These are phyloP conservation scores for Cicer arietinum DNA, from an alignment of 306 rosid species.

Conservation along the genomic window DNA sequence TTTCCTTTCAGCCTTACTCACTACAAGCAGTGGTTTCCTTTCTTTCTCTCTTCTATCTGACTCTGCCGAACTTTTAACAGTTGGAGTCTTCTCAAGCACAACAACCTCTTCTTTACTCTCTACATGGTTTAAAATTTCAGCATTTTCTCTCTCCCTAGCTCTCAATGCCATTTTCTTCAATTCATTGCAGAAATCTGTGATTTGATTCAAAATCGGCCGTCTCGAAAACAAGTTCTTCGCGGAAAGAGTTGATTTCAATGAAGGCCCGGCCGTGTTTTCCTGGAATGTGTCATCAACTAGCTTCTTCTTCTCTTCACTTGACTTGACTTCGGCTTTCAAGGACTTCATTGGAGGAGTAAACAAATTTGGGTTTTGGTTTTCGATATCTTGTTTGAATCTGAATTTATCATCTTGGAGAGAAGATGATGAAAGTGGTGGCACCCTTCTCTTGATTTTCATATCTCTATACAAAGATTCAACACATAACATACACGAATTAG, in stretches of 20 bases:
- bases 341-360: constrained; percentile 62
- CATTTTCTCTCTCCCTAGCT: constrained; percentile 66
- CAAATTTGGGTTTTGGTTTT: constrained; percentile 77
- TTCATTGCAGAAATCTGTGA: constrained; percentile 87
- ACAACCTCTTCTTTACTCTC: constrained; percentile 47
- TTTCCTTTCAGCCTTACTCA: constrained; percentile 56
- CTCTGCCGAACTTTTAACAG: constrained; percentile 49
- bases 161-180: constrained; percentile 71
- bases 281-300: constrained; percentile 44
- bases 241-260: constrained; percentile 77
- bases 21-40: constrained; percentile 67
- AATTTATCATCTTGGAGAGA: constrained; percentile 56
- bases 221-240: constrained; percentile 76
- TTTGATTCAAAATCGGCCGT: constrained; percentile 81
- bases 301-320: constrained; percentile 74
- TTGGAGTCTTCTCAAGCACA: constrained; percentile 43
- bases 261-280: constrained; percentile 50
- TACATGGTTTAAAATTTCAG: constrained; percentile 40
- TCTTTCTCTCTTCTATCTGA: constrained; percentile 57
- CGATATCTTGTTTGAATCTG: constrained; percentile 61
- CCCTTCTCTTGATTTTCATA: constrained; percentile 74
- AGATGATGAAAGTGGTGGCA: constrained; percentile 52
- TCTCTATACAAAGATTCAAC: constrained; percentile 57
- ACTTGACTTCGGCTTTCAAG: constrained; percentile 66
- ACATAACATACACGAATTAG: background rate